phyloP scores from a whole-genome alignment of 805 yeast species.

The Candida piceae region DNA sequence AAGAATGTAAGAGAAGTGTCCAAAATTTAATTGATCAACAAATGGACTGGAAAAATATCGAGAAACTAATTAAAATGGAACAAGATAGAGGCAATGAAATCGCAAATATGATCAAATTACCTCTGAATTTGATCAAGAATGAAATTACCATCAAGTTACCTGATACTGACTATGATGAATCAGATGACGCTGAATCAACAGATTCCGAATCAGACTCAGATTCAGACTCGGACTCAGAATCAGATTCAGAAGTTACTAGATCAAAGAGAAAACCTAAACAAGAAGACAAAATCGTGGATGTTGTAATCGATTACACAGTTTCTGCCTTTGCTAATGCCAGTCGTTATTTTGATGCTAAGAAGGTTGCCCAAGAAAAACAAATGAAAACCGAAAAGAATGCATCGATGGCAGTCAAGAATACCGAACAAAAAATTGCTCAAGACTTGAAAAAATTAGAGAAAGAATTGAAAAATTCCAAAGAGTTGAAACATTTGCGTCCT shows the following conservation, averaged over 20 bases:
- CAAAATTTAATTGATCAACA: constrained; percentile 68
- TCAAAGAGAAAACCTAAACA: not conserved
- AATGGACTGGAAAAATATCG: constrained; percentile 93
- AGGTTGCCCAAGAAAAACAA: constrained; percentile 71
- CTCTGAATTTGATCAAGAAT: constrained; percentile 66
- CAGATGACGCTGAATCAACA: constrained; percentile 25
- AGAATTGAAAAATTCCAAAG: constrained; percentile 44
- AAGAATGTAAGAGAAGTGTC: constrained; percentile 63
- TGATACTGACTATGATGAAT: constrained; percentile 36
- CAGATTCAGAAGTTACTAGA: constrained; percentile 18
- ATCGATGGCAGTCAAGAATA: constrained; percentile 71
- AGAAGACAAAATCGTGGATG: constrained; percentile 34
- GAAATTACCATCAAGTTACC: constrained; percentile 57
- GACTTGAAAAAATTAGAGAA: constrained; percentile 64
- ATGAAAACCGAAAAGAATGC: constrained; percentile 76
- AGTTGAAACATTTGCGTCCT: constrained; percentile 55
- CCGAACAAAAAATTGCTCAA: constrained; percentile 68
- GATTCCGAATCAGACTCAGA: constrained; percentile 31
- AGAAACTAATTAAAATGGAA: constrained; percentile 64
- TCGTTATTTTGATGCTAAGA: constrained; percentile 70
- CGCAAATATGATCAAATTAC: constrained; percentile 59
- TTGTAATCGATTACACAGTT: constrained; percentile 59
- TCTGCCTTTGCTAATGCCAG: constrained; percentile 90
- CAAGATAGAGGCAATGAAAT: constrained; percentile 57
- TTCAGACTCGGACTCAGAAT: constrained; percentile 30